Percentiles rank a stretch among this genome's conserved stretches.
Conservation (phyloP, 2,329 filamentous ascomycete genomes). For the Venturia effusa region DNA sequence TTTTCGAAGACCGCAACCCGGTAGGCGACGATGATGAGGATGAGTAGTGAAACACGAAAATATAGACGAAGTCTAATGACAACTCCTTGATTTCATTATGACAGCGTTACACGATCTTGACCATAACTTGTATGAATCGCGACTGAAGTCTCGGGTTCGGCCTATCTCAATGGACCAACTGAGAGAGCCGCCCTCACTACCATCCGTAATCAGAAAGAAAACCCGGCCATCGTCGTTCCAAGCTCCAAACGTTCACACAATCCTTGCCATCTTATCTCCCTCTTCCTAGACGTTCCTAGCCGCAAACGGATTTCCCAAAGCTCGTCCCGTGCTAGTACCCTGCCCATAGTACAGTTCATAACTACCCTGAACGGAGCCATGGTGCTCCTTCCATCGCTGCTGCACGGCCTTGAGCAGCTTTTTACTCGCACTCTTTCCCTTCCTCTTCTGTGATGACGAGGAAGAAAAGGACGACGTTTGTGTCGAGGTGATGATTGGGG, state of each 20-base stretch:
- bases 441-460: not conserved
- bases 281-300: not conserved
- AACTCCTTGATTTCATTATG: not conserved
- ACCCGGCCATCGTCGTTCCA: not conserved
- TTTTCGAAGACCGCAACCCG: constrained; percentile 64
- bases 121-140: not conserved
- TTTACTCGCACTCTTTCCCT: not conserved
- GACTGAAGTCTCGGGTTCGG: not conserved
- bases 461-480: no score
- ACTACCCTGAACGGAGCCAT: constrained; percentile 17
- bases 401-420: constrained; percentile 18
- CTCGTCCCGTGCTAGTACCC: not conserved
- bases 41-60: constrained; percentile 20
- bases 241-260: not conserved
- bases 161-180: not conserved
- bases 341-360: constrained; percentile 18
- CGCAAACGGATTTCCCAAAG: not conserved
- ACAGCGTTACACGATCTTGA: not conserved
- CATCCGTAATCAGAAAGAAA: not conserved
- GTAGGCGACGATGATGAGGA: constrained; percentile 48
- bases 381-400: constrained; percentile 20
- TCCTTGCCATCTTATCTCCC: not conserved
- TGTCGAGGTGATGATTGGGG: not conserved
- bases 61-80: not conserved
- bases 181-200: not conserved